A percentile compares a stretch with the other conserved stretches of the same genome.
These are phyloP conservation scores for Cordyceps fumosorosea DNA, from an alignment of 2,329 filamentous ascomycete genomes.

Conservation along the genomic window DNA sequence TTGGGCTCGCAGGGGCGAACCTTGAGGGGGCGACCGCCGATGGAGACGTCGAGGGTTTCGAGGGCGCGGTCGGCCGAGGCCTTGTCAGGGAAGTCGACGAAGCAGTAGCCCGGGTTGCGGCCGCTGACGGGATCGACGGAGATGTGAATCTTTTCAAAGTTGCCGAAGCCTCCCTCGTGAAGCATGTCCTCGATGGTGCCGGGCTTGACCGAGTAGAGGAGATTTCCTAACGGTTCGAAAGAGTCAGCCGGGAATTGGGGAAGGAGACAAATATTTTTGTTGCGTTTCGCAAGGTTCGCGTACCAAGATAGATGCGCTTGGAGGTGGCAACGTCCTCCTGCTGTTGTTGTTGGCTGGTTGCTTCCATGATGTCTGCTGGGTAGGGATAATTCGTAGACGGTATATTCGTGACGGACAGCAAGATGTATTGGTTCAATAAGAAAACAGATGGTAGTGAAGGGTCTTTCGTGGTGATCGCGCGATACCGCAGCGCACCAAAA, in stretches of 20 bases:
- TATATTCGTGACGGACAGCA: not conserved
- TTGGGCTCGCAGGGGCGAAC: slow-evolving; percentile 60
- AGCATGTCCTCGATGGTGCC: slow-evolving; percentile 57
- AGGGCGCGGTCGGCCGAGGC: slow-evolving; percentile 54
- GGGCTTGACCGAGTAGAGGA: slow-evolving; percentile 46
- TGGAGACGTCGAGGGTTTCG: slow-evolving; percentile 43
- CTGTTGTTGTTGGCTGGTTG: slow-evolving; percentile 3
- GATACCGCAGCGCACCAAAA: slow-evolving; percentile 6
- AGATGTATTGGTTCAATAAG: not conserved
- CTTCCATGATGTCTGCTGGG: not conserved
- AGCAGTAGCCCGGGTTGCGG: slow-evolving; percentile 68
- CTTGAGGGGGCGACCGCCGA: slow-evolving; percentile 55
- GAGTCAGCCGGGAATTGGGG: not conserved
- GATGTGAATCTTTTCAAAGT: slow-evolving; percentile 63
- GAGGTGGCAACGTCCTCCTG: slow-evolving; percentile 22
- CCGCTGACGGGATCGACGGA: slow-evolving; percentile 62
- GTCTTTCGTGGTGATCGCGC: slow-evolving; percentile 6
- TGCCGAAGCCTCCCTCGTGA: slow-evolving; percentile 27
- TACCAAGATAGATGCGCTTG: slow-evolving; percentile 52
- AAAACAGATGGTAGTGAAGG: not conserved
- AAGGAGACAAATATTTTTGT: not conserved
- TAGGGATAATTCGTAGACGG: not conserved
- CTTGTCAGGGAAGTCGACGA: slow-evolving; percentile 57
- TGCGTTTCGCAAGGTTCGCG: not conserved
- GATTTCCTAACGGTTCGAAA: slow-evolving; percentile 34